phyloP scores from a whole-genome alignment of 2,329 filamentous ascomycete genomes.

The Fusarium sp. region DNA sequence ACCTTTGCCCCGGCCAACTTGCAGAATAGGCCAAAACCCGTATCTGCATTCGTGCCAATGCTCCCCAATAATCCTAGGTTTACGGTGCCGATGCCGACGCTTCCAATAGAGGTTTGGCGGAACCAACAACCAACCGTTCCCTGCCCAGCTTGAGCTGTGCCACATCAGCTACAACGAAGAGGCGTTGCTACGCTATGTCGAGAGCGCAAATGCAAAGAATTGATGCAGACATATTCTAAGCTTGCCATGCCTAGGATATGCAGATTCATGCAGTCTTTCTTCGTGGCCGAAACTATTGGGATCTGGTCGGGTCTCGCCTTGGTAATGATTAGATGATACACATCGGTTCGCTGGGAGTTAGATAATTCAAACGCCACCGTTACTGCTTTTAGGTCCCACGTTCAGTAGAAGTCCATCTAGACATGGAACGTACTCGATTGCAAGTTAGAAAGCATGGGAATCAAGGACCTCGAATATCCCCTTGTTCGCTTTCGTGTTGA shows the following conservation, averaged over 20 bases:
- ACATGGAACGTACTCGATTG: constrained; percentile 2
- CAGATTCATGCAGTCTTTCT: constrained; percentile 25
- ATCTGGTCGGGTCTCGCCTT: constrained; percentile 22
- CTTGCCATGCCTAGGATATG: constrained; percentile 19
- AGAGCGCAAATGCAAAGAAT: constrained; percentile 6
- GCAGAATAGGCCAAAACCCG: not conserved
- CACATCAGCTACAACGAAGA: constrained; percentile 24
- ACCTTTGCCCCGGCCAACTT: constrained; percentile 5
- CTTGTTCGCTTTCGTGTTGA: not conserved
- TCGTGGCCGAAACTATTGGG: constrained; percentile 22
- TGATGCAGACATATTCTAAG: not conserved
- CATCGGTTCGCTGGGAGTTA: constrained; percentile 19
- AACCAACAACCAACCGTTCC: constrained; percentile 28
- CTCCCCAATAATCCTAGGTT: not conserved
- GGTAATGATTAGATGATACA: constrained; percentile 1
- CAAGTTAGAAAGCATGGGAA: constrained; percentile 1
- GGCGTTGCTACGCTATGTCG: constrained; percentile 32
- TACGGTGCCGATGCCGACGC: constrained; percentile 6
- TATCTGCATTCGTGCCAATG: constrained; percentile 14
- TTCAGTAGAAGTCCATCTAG: constrained; percentile 1
- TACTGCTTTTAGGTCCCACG: constrained; percentile 31
- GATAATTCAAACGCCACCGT: constrained; percentile 44
- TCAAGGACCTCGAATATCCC: not conserved
- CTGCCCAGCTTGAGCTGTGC: constrained; percentile 17
- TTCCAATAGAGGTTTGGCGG: constrained; percentile 7